Conservation (phyloP, 2,329 filamentous ascomycete genomes). For the Hirsutella rhossiliensis region DNA sequence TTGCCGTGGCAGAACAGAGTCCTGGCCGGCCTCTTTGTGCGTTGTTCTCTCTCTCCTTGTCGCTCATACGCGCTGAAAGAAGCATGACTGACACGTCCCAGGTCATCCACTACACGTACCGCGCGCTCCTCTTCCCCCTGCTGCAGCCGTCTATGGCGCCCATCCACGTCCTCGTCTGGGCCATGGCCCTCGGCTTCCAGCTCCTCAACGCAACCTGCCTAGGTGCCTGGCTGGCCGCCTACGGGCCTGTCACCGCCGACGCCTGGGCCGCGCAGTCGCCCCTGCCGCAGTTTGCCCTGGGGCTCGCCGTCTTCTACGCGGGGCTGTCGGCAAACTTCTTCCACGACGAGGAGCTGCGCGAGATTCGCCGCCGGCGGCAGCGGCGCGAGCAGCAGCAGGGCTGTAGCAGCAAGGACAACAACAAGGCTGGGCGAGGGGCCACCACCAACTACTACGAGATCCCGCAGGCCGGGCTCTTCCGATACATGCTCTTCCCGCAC, state of each 20-base stretch:
- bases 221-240: conserved; percentile 71
- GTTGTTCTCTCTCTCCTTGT: conserved; percentile 12
- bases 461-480: conserved; percentile 73
- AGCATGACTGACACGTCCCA: conserved; percentile 14
- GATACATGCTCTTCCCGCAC: conserved; percentile 76
- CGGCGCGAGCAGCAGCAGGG: conserved; percentile 33
- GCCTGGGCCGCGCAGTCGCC: conserved; percentile 32
- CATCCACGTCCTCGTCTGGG: conserved; percentile 60
- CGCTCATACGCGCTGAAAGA: not conserved
- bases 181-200: conserved; percentile 60
- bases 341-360: conserved; percentile 80
- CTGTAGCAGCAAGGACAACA: conserved; percentile 9
- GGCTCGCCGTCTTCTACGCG: conserved; percentile 63
- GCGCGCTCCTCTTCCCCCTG: conserved; percentile 71
- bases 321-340: conserved; percentile 73
- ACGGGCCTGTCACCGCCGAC: conserved; percentile 52
- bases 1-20: conserved; percentile 71
- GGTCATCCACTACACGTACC: conserved; percentile 82
- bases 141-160: conserved; percentile 89
- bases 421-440: conserved; percentile 14
- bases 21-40: conserved; percentile 54
- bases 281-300: conserved; percentile 41
- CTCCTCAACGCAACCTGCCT: conserved; percentile 67
- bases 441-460: conserved; percentile 71
- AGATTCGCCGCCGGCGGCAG: conserved; percentile 62